Evolutionary conservation across 441 rosid species (phyloP), one percentile per base, ranked within the genome.

Genomic region (Rhodomyrtus psidioides): DNA sequence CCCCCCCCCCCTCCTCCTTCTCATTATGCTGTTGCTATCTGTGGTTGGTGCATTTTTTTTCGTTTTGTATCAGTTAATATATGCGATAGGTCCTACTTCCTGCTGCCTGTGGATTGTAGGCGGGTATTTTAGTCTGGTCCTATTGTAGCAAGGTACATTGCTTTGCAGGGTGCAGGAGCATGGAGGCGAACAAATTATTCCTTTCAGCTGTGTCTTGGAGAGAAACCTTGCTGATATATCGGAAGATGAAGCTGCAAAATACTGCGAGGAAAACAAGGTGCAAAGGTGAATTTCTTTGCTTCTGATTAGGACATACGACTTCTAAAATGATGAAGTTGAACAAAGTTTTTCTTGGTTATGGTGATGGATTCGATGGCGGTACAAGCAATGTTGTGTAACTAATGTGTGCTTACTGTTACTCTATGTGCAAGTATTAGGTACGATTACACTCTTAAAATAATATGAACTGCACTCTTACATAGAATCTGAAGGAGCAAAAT

Each of bases 201-300:
- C 99, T 88, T 98, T 98, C 88, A 96, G 99, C 62, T 93, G 96
- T 88, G 91, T 59, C 46, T 90, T 96, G 74, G 99, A 98, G 89
- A 95, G 94, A 90, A 95, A 87, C 88, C 95, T 98, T 70, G 92
- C 96, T 85, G 99, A 98, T 92, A 89, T 95, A 94, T 75, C 90
- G 53, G 95, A 94, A 81, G 94, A 93, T 82, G 98, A 96, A 90
- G 95, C 94, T 24, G 91, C 93, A 82, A 94, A 93, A 88, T 97
- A 97, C 89, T 97, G 99, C 7, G 98, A 95, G 94, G 99, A 97
- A 92, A 96, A 95, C 94, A 95, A 97, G 88, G 83, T 96, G 83
- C 99, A 95, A 93, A 96, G 99, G 99, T 97, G 88, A 83, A 97
- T 93, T 82, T 85, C 30, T 74, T 60, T 56, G 55, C 65, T 55